Conservation (phyloP, 768 basidiomycete species). For the Leccinum variicolor region DNA sequence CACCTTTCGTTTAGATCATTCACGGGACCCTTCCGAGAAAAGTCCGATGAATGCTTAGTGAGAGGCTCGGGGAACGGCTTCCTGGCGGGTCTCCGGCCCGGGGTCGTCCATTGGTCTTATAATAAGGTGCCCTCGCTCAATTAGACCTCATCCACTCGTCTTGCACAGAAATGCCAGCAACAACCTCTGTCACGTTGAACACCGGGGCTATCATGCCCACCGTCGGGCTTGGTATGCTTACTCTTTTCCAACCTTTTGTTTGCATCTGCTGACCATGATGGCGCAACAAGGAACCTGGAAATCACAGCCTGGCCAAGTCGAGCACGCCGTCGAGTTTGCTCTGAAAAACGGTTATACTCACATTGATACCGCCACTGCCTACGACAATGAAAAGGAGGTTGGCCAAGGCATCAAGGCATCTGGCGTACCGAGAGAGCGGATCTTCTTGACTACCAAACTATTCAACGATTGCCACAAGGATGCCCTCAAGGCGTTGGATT, state of each 20-base stretch:
- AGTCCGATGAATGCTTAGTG: background rate
- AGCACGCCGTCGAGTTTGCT: slow-evolving; percentile 73
- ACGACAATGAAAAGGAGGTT: slow-evolving; percentile 77
- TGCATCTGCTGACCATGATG: background rate
- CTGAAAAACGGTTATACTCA: slow-evolving; percentile 71
- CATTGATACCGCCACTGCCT: slow-evolving; percentile 70
- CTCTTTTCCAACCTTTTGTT: background rate
- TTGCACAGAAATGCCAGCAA: slow-evolving; percentile 38
- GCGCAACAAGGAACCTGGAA: slow-evolving; percentile 66
- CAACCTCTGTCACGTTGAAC: slow-evolving; percentile 57
- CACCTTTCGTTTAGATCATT: background rate
- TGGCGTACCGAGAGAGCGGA: slow-evolving; percentile 64
- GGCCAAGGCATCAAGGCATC: slow-evolving; percentile 73
- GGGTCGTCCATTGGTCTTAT: background rate
- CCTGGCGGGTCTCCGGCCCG: background rate
- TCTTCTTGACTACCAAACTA: slow-evolving; percentile 82
- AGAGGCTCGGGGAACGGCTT: too few species aligned
- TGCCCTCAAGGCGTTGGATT: slow-evolving; percentile 57
- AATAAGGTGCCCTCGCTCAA: background rate
- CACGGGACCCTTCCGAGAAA: slow-evolving; percentile 1
- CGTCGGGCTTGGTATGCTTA: slow-evolving; percentile 53
- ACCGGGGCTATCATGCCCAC: slow-evolving; percentile 75
- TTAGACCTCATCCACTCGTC: background rate
- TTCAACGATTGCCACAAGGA: slow-evolving; percentile 59
- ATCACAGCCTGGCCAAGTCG: slow-evolving; percentile 64